Base-by-base conservation (phyloP, 441 rosid species). In the Gossypium gossypioides region DNA sequence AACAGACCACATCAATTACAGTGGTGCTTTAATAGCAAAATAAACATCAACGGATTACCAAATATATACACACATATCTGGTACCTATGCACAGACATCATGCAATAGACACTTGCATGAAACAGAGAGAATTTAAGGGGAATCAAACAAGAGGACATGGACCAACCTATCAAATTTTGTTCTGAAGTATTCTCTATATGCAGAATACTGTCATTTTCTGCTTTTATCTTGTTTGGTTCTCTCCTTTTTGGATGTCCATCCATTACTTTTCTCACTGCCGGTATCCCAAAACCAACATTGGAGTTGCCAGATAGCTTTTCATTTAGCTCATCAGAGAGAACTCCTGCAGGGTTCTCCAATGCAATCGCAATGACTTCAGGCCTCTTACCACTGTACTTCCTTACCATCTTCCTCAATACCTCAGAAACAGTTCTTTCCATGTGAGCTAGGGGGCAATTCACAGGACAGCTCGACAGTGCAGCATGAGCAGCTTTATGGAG, bases 401-500 rank as follows among this genome's bases (percentile, higher is more conserved):
- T 80, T 15, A 94, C 99, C 86, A 89, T 86, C 86, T 92, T 94
- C 83, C 97, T 88, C 76, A 94, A 77, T 18, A 92, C 78, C 79
- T 89, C 97, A 0, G 96, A 80, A 51, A 94, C 96, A 9, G 86
- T 89, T 83, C 92, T 88, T 79, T 94, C 99, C 88, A 92, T 81
- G 84, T 94, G 97, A 72, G 89, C 79, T 78, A 92, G 82, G 76
- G 97, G 97, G 78, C 94, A 86, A 54, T 77, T 89, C 67, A 87
- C 90, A 52, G 97, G 97, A 82, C 96, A 92, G 73, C 97, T 92
- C 40, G 97, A 88, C 50, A 94, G 87, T 44, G 97, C 82, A 72
- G 97, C 99, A 76, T 88, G 91, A 52, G 97, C 97, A 76, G 97
- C 99, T 83, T 88, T 89, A 77, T 89, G 82, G 69, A 94, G 93